These are phyloP conservation scores for Canariomyces notabilis DNA, from an alignment of 2,329 filamentous ascomycete genomes.

Conservation along the genomic window DNA sequence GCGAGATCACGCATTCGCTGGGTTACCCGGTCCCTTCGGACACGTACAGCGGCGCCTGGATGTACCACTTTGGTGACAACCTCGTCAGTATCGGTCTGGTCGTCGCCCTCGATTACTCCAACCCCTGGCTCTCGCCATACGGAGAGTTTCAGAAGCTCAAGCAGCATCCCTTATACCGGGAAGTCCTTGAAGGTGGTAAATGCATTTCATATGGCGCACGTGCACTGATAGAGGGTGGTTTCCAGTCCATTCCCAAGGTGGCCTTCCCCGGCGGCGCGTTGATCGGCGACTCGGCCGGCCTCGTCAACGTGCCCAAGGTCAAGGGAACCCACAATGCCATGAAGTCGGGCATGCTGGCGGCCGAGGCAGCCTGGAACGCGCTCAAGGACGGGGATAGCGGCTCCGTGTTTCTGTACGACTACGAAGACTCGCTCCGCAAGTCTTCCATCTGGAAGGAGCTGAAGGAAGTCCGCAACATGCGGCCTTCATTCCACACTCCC, in stretches of 20 bases:
- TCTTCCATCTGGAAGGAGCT: conserved; percentile 92
- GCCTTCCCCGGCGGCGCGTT: conserved; percentile 93
- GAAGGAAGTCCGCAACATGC: conserved; percentile 93
- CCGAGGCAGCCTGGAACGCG: conserved; percentile 81
- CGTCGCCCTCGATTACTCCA: conserved; percentile 89
- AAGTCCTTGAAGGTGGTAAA: conserved; percentile 89
- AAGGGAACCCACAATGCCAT: conserved; percentile 98
- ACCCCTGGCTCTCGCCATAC: conserved; percentile 95
- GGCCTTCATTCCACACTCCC: conserved; percentile 85
- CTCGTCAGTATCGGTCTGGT: conserved; percentile 89
- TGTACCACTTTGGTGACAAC: conserved; percentile 99
- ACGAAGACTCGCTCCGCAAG: conserved; percentile 81
- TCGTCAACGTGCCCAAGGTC: conserved; percentile 96
- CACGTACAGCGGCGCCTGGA: conserved; percentile 96
- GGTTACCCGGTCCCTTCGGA: conserved; percentile 84
- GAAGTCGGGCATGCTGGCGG: conserved; percentile 94
- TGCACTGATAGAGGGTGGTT: conserved; percentile 88
- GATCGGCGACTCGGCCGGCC: conserved; percentile 93
- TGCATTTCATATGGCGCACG: conserved; percentile 95
- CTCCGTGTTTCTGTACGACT: conserved; percentile 87
- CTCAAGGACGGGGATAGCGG: conserved; percentile 54
- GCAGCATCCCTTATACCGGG: conserved; percentile 85
- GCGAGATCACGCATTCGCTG: conserved; percentile 82
- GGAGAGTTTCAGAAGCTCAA: conserved; percentile 98
- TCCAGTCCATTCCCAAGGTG: conserved; percentile 95